Base-by-base conservation (phyloP, 768 basidiomycete genomes). In the Daedalea quercina region DNA sequence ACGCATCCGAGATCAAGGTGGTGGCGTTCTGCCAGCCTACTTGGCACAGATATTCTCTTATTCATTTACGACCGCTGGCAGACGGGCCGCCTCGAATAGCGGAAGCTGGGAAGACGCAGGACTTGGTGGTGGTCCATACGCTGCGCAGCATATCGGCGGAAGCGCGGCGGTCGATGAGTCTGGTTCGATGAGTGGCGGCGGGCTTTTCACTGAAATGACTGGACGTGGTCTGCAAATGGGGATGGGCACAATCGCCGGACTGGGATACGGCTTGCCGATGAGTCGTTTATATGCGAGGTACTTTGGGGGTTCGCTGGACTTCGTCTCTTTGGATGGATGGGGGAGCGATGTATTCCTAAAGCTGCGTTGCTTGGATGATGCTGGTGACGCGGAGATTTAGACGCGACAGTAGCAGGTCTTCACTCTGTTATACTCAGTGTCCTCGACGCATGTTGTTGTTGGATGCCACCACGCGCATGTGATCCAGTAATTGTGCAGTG, bases 181-280 rank as follows among this genome's bases (percentile, higher is more conserved):
- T 12, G 54, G 47, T 15, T 41, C 48, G 40, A 70, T 69, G 28
- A 56, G 56, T 2, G 65, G 67, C 40, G 75, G 76, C 44, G 74
- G 79, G 59, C 64, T 93, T 33, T 91, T 93, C 60, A 77, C 79
- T 20, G 90, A 90, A 64, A 89, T 93, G 22, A 82, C 87, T 2
- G 79, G 80, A 0, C 84, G 85, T 60, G 86, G 87, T 7, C 60
- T 93, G 37, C 85, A 90, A 63, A 82, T 81, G 9, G 89, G 88
- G 13, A 71, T 93, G 62, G 92, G 92, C n/a, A 90, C 90, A 2
- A 87, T 94, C 53, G 91, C 92, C 7, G 92, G 92, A 0, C 69
- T 94, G 26, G 92, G 92, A 1, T 94, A 93, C 57, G 92, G 92
- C 1, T 69, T 90, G 50, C 87, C 87, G 11, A 88, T 90, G 87